Conservation (phyloP, 140 eudicot species). For the Ambrosia hybrid region DNA sequence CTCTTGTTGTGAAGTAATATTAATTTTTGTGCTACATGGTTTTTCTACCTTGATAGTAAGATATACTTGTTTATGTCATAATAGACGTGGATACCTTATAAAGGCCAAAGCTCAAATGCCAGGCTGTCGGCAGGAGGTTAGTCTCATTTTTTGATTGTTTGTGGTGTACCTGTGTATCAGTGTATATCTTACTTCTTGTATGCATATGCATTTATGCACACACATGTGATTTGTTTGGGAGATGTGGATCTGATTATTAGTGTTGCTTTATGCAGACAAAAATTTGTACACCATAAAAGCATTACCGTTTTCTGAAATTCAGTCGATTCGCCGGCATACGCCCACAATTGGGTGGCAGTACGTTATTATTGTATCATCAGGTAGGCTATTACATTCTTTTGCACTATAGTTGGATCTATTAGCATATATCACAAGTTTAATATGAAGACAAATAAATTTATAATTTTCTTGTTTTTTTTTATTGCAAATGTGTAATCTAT, state of each 20-base stretch:
- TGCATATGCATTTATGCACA: background rate
- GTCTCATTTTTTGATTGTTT: slow-evolving; percentile 16
- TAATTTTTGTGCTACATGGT: background rate
- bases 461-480: no score
- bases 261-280: slow-evolving; percentile 64
- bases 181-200: background rate
- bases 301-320: slow-evolving; percentile 72
- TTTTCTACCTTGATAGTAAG: slow-evolving; percentile 17
- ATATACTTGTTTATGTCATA: slow-evolving; percentile 20
- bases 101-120: slow-evolving; percentile 77
- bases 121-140: slow-evolving; percentile 85
- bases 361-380: slow-evolving; percentile 86
- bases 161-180: slow-evolving; percentile 1
- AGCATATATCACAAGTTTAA: no score
- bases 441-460: no score
- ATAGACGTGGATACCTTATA: slow-evolving; percentile 97
- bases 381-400: slow-evolving; percentile 31
- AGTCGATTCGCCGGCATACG: slow-evolving; percentile 83
- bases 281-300: slow-evolving; percentile 81
- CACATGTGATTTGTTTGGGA: background rate
- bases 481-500: no score
- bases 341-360: slow-evolving; percentile 99
- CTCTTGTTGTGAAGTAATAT: slow-evolving; percentile 5
- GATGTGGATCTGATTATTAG: slow-evolving; percentile 18
- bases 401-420: no score